Evolutionary conservation across 2,329 filamentous ascomycete species (phyloP).

Genomic region (Pseudocercospora crystallina): DNA sequence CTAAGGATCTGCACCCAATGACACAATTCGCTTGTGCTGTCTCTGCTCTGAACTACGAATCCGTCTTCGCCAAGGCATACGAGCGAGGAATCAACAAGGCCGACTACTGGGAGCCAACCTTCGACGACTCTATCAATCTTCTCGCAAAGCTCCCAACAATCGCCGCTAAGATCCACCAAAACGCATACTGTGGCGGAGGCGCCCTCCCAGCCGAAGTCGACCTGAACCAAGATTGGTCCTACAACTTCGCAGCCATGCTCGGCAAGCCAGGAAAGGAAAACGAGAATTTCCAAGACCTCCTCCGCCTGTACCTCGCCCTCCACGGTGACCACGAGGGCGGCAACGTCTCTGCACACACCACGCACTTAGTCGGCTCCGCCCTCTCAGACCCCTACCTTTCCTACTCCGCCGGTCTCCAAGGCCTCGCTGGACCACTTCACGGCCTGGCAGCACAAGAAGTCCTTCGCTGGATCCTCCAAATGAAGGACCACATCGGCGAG

Average conservation of each 20-base stretch:
- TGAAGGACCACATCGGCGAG: conserved; percentile 83
- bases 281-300: conserved; percentile 90
- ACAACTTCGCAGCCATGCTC: conserved; percentile 97
- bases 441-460: conserved; percentile 96
- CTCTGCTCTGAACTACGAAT: conserved; percentile 92
- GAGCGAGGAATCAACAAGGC: conserved; percentile 88
- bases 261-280: conserved; percentile 86
- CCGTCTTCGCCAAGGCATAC: conserved; percentile 89
- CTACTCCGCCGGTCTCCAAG: conserved; percentile 93
- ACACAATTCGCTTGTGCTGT: conserved; percentile 96
- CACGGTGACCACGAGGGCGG: conserved; percentile 98
- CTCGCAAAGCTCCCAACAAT: conserved; percentile 96
- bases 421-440: conserved; percentile 89
- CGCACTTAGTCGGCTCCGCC: conserved; percentile 91
- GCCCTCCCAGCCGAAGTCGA: conserved; percentile 76
- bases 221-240: conserved; percentile 88
- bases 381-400: conserved; percentile 93
- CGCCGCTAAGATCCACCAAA: conserved; percentile 96
- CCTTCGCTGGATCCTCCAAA: conserved; percentile 92
- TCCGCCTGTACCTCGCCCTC: conserved; percentile 90
- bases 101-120: conserved; percentile 98
- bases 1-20: conserved; percentile 92
- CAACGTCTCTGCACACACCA: conserved; percentile 93
- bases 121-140: conserved; percentile 90
- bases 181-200: conserved; percentile 73